These are phyloP conservation scores for Acorus calamus DNA, from an alignment of 106 monocot genomes.

Conservation along the genomic window DNA sequence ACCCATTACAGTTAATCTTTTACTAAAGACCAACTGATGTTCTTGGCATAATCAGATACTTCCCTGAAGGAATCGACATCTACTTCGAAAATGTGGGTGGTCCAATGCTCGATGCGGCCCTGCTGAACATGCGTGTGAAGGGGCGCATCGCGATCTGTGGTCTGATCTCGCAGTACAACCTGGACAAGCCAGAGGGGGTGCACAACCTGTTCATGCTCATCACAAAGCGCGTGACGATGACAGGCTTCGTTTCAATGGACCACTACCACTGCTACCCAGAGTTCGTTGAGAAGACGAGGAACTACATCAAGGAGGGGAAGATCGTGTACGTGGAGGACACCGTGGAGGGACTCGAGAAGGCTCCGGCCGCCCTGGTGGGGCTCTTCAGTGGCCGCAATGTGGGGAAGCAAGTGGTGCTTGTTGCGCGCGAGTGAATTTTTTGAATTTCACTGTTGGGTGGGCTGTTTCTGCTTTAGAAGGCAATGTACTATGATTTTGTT, in stretches of 20 bases:
- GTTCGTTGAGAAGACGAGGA: neutral
- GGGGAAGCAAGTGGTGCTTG: conserved; percentile 16
- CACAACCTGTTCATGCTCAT: conserved; percentile 4
- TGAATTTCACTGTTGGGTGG: too few species aligned
- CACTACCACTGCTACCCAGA: neutral
- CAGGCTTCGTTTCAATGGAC: conserved; percentile 4
- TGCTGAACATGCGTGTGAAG: conserved; percentile 12
- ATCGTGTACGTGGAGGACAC: conserved; percentile 18
- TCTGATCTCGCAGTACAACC: conserved; percentile 26
- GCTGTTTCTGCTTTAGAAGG: too few species aligned
- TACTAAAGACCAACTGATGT: neutral
- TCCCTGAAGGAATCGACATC: conserved; percentile 20
- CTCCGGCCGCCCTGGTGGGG: conserved; percentile 16
- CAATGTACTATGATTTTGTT: too few species aligned
- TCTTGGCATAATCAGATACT: conserved; percentile 3
- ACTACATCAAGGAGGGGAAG: conserved; percentile 19
- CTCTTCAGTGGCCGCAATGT: conserved; percentile 24
- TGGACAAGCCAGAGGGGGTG: conserved; percentile 11
- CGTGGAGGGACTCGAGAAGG: conserved; percentile 18
- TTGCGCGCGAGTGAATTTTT: too few species aligned
- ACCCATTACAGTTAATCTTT: too few species aligned
- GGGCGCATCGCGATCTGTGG: conserved; percentile 17
- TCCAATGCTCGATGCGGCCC: conserved; percentile 17
- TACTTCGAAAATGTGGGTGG: conserved; percentile 29
- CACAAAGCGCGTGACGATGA: conserved; percentile 1